Evolutionary conservation across 345 rosid species (phyloP).

Genomic region (Syzygium oleosum): DNA sequence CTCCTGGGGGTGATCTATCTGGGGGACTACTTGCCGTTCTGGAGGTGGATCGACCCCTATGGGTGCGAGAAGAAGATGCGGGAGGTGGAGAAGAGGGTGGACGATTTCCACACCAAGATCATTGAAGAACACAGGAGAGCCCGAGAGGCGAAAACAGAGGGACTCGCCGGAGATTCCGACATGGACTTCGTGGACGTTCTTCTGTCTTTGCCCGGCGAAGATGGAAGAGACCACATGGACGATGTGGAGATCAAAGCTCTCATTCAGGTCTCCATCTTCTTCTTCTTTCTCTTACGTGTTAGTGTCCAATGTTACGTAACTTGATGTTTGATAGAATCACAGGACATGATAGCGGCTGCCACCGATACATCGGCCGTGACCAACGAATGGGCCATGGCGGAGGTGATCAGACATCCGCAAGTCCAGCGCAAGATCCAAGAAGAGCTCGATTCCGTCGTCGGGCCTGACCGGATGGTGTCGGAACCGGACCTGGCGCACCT

Average conservation of each 20-base stretch:
- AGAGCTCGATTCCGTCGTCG: constrained; percentile 65
- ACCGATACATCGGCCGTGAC: constrained; percentile 96
- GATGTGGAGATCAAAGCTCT: constrained; percentile 84
- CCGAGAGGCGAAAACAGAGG: not conserved
- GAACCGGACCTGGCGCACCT: constrained; percentile 63
- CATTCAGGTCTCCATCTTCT: constrained; percentile 45
- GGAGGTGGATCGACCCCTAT: constrained; percentile 86
- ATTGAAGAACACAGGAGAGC: constrained; percentile 57
- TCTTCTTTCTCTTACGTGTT: not conserved
- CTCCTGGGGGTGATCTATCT: constrained; percentile 70
- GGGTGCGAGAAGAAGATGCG: constrained; percentile 81
- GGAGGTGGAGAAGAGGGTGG: constrained; percentile 84
- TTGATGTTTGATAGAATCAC: not conserved
- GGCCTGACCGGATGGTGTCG: constrained; percentile 50
- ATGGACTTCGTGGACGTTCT: constrained; percentile 88
- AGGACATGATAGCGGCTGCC: constrained; percentile 98
- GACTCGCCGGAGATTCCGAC: constrained; percentile 11
- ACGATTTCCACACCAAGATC: constrained; percentile 65
- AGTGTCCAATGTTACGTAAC: not conserved
- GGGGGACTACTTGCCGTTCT: constrained; percentile 83
- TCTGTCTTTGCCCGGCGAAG: constrained; percentile 65
- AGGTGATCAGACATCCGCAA: constrained; percentile 72
- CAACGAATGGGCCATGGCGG: constrained; percentile 97
- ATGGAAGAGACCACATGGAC: constrained; percentile 60
- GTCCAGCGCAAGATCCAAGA: constrained; percentile 60